Percentiles rank a stretch among this genome's conserved stretches.
phyloP scores from a whole-genome alignment of 2,329 filamentous ascomycete genomes.

The Colletotrichum chrysophilum region DNA sequence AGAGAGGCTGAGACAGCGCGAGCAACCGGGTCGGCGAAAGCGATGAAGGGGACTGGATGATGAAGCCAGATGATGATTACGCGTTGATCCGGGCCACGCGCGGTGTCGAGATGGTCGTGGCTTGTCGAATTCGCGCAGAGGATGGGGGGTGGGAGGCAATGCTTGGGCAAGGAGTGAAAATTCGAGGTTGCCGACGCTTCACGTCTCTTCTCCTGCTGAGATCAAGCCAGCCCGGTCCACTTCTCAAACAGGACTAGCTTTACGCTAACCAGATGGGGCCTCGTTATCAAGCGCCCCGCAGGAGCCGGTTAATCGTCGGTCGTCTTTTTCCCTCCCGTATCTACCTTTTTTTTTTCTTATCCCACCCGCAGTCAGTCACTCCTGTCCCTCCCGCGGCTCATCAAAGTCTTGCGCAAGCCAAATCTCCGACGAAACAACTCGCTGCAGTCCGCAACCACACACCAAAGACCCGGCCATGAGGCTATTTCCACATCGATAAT shows the following conservation, averaged over 20 bases:
- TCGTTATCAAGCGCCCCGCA: conserved; percentile 20
- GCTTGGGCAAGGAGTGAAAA: conserved; percentile 19
- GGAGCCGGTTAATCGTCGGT: conserved; percentile 14
- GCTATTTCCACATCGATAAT: neutral
- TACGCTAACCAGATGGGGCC: conserved; percentile 34
- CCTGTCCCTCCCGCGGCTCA: neutral
- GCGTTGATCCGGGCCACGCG: conserved; percentile 9
- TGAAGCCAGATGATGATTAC: neutral
- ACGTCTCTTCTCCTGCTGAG: conserved; percentile 26
- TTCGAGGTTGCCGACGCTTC: conserved; percentile 42
- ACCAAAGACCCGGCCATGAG: neutral
- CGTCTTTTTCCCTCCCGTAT: neutral
- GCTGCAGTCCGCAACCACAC: neutral
- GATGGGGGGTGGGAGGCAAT: neutral
- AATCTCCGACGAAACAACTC: neutral
- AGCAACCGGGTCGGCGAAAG: conserved; percentile 4
- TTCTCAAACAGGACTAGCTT: conserved; percentile 39
- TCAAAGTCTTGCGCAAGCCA: conserved; percentile 1
- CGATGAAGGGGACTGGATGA: neutral
- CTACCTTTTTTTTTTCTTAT: neutral
- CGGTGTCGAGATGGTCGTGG: conserved; percentile 6
- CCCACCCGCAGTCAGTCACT: neutral
- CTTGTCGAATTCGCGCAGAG: conserved; percentile 6
- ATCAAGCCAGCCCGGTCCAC: conserved; percentile 39
- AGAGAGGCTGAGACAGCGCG: conserved; percentile 24